Base-by-base conservation (phyloP, 2,329 filamentous ascomycete species). In the Erysiphe pulchra region DNA sequence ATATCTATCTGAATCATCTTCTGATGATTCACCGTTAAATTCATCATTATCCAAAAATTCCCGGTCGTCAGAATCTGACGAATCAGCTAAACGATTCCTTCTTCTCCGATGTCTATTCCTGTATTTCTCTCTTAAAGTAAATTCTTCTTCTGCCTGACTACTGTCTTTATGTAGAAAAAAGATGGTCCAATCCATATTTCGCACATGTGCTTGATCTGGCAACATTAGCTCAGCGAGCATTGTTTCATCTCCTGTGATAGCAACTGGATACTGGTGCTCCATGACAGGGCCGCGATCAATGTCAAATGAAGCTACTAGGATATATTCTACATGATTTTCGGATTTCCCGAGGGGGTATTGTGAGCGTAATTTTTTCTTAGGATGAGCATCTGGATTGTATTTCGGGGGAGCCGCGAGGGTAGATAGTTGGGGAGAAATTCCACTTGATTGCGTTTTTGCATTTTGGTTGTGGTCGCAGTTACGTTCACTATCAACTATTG, bases 201-300 rank as follows among this genome's bases (percentile, higher is more conserved):
- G 75, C 49, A 90, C 76, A 63, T 98, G 90, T 18, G 87, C 85
- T 62, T 95, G 87, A 61, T 98, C 90, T 0, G 90, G 90, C 59
- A 98, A 66, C 90, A 98, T 98, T 56, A 98, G 73, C 65, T 98
- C 90, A 7, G 90, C 90, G 57, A 98, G 64, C 86, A 95, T 95
- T 56, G 92, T 80, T 64, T 98, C 90, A 59, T 98, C 87, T 31
- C 90, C 87, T 44, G 85, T 94, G 50, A 98, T 95, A 44, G 87
- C 77, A 38, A 83, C 78, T 0, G 90, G 90, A 58, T 87, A 98
- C 59, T 98, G 90, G 59, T 98, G 86, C 59, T 98, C 90, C 90
- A 98, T 95, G 54, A 94, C 77, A 42, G 87, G 87, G 2, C 90
- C 90, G 45, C 83, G 77, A 60, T 95, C 87, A 55, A 95, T 92